Conservation (phyloP, 352 stramenopile genomes). For the Phytophthora fragariaefolia region DNA sequence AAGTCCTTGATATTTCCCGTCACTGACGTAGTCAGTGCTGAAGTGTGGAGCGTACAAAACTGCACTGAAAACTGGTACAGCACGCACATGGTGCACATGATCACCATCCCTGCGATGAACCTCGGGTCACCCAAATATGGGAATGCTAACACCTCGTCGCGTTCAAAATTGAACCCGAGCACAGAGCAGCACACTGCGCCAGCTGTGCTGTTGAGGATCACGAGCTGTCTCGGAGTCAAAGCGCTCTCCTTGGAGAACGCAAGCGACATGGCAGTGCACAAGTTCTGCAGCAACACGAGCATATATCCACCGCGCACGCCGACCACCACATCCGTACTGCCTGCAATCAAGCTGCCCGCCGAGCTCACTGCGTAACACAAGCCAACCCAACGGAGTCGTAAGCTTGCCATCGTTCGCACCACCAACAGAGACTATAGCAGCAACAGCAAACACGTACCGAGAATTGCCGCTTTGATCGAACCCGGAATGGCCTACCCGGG, state of each 20-base stretch:
- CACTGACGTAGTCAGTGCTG: slow-evolving; percentile 74
- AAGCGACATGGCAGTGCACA: slow-evolving; percentile 67
- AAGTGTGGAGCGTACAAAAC: slow-evolving; percentile 73
- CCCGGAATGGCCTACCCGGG: slow-evolving; percentile 45
- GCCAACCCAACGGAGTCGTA: slow-evolving; percentile 5
- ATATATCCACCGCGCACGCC: slow-evolving; percentile 52
- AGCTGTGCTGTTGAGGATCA: slow-evolving; percentile 61
- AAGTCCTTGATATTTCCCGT: slow-evolving; percentile 84
- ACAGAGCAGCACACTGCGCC: slow-evolving; percentile 52
- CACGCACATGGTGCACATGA: slow-evolving; percentile 76
- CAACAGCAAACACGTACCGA: slow-evolving; percentile 41
- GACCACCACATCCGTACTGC: slow-evolving; percentile 57
- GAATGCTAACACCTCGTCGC: slow-evolving; percentile 46
- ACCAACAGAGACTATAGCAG: no score
- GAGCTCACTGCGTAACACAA: slow-evolving; percentile 56
- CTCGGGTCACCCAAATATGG: slow-evolving; percentile 27
- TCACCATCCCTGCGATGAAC: slow-evolving; percentile 42
- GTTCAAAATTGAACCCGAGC: slow-evolving; percentile 52
- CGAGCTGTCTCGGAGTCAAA: slow-evolving; percentile 56
- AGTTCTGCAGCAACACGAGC: slow-evolving; percentile 73
- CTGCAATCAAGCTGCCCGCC: slow-evolving; percentile 61
- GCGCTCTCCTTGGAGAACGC: slow-evolving; percentile 73
- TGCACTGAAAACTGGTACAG: slow-evolving; percentile 81
- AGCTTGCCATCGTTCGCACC: background rate
- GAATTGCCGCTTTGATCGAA: slow-evolving; percentile 62